Evolutionary conservation across 352 stramenopile genomes (phyloP), one percentile per base, ranked within the genome.

Genomic region (Pythium apleroticum): DNA sequence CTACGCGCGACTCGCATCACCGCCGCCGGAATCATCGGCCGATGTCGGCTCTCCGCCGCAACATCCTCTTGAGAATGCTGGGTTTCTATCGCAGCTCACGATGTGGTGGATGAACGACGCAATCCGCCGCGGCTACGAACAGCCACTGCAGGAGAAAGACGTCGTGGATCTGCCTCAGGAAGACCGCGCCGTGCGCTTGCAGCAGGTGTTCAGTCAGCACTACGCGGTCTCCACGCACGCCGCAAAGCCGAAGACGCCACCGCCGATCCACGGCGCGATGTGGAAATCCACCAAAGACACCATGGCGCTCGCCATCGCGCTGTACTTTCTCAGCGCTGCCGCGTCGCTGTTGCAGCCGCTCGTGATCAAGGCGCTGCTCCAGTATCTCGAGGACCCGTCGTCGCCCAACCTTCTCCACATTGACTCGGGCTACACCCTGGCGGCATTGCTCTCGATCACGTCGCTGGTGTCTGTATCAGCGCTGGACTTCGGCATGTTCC

Each of bases 401-500:
- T 10, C 30, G 30, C 30, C 30, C 30, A 33, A 33, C 30, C 30
- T 33, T 33, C 30, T 33, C 30, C 30, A 33, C 5, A 33, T 33
- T 9, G 1, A 33, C 30, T 33, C 30, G 30, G 30, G 30, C 10
- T 33, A 33, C 30, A 41, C 12, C 19, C 54, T 71, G 27, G 68
- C 58, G n/a, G 31, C 43, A 41, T 46, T 71, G 57, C 62, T 74
- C 39, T 56, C 58, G 5, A 30, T 49, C 24, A 35, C 58, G 22
- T 28, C 68, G 28, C 57, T 77, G 15, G 55, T 75, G 22, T 68
- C 53, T 2, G 50, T 84, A 7, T 74, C 74, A 50, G 53, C 65
- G 1, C 65, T 88, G 22, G 72, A 88, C 61, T 85, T 75, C 45
- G 75, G 74, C 25, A 78, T 78, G 70, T 86, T 75, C 56, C 65